These are phyloP conservation scores for Gymnopilus dilepis DNA, from an alignment of 768 basidiomycete genomes.

Conservation along the genomic window DNA sequence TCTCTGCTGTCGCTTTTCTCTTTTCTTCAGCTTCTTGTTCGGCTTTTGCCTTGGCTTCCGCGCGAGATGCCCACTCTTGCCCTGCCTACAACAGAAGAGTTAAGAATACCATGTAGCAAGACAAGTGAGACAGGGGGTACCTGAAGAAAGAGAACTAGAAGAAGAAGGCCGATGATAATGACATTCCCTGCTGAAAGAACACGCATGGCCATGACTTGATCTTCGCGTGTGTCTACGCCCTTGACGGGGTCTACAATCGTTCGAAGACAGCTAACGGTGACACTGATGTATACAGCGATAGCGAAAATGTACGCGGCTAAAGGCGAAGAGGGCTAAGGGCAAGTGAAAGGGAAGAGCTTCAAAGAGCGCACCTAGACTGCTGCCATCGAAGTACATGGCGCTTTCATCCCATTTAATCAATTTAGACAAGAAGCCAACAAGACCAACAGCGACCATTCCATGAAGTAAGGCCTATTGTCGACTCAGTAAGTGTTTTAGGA, in stretches of 20 bases:
- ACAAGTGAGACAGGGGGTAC: conserved; percentile 45
- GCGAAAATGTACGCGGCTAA: conserved; percentile 77
- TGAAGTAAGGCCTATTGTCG: conserved; percentile 80
- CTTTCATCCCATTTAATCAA: conserved; percentile 89
- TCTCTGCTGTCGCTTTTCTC: conserved; percentile 35
- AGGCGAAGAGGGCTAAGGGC: neutral
- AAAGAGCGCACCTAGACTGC: conserved; percentile 70
- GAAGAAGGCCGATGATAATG: conserved; percentile 74
- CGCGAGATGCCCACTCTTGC: conserved; percentile 79
- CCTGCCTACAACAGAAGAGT: conserved; percentile 58
- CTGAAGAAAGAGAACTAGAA: conserved; percentile 72
- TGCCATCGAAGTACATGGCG: conserved; percentile 95
- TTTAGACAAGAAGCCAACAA: conserved; percentile 78
- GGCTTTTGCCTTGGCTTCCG: conserved; percentile 55
- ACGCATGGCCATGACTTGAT: conserved; percentile 79
- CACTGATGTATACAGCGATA: conserved; percentile 81
- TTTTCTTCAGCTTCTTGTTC: conserved; percentile 36
- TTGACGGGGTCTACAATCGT: conserved; percentile 69
- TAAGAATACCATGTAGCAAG: conserved; percentile 7
- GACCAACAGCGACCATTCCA: conserved; percentile 78
- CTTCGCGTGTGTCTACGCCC: conserved; percentile 59
- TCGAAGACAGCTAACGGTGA: conserved; percentile 78
- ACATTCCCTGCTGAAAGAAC: conserved; percentile 88
- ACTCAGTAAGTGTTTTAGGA: neutral
- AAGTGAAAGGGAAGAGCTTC: neutral